Evolutionary conservation across 75 land plant genomes (phyloP).

Genomic region (Sequoiadendron giganteum): DNA sequence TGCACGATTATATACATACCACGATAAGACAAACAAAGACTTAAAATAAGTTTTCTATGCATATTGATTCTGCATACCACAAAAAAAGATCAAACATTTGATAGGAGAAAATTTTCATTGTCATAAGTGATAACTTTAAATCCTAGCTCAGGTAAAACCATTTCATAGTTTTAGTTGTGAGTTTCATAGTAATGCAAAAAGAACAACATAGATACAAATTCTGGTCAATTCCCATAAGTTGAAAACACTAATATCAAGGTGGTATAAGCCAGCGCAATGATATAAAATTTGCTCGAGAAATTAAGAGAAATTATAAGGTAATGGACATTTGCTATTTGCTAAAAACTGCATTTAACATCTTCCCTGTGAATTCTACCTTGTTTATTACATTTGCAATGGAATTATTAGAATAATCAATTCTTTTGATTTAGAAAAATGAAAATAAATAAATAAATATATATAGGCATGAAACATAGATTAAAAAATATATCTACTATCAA

Average conservation of each 20-base stretch:
- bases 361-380: background rate
- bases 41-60: background rate
- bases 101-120: background rate
- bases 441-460: background rate
- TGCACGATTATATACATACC: constrained; percentile 23
- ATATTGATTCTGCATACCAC: background rate
- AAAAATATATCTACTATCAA: too few species aligned
- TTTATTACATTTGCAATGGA: background rate
- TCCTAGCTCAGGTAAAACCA: background rate
- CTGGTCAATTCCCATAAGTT: background rate
- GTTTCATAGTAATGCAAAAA: background rate
- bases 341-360: background rate
- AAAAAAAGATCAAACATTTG: background rate
- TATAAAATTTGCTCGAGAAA: background rate
- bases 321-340: background rate
- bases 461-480: background rate
- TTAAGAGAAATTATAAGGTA: background rate
- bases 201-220: background rate
- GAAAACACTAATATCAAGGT: background rate
- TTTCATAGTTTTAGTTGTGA: background rate
- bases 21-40: background rate
- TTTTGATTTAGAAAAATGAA: background rate
- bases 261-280: background rate
- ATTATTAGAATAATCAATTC: background rate
- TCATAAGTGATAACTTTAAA: background rate